Evolutionary conservation across 1,284 basidiomycete species (phyloP).

Genomic region (Peniophora sp.): DNA sequence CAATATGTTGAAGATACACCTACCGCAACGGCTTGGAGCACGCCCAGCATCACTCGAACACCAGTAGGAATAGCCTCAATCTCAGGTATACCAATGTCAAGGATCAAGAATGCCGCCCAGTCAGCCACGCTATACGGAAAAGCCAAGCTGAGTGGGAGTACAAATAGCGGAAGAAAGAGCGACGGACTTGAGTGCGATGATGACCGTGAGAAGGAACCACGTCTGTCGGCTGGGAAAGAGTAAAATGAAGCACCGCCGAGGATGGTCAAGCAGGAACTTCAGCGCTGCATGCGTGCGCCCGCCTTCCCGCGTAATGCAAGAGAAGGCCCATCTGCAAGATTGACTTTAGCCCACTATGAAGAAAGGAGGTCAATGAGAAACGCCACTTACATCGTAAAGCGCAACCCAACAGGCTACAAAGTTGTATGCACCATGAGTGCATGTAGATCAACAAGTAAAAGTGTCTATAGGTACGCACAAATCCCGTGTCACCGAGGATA

Average conservation of each 20-base stretch:
- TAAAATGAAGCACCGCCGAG: conserved; percentile 88
- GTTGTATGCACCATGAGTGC: too few species aligned
- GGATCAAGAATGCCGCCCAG: conserved; percentile 86
- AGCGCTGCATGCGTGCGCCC: conserved; percentile 68
- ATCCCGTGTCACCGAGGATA: conserved; percentile 58
- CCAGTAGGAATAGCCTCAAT: conserved; percentile 70
- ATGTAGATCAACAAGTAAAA: too few species aligned
- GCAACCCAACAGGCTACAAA: too few species aligned
- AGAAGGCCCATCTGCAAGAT: conserved; percentile 79
- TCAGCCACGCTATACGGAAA: conserved; percentile 29
- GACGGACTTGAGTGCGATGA: conserved; percentile 57
- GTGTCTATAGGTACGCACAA: conserved; percentile 38
- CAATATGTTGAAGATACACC: background rate
- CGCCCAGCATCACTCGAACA: conserved; percentile 54
- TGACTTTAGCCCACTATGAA: conserved; percentile 88
- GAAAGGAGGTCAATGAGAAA: conserved; percentile 56
- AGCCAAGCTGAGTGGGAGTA: background rate
- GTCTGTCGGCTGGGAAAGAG: conserved; percentile 93
- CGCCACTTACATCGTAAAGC: too few species aligned
- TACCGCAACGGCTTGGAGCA: conserved; percentile 76
- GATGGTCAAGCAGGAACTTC: conserved; percentile 89
- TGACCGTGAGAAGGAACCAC: conserved; percentile 74
- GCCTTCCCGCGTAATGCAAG: conserved; percentile 50
- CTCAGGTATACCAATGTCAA: conserved; percentile 79
- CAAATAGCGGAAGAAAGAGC: too few species aligned